A percentile compares a stretch with the other conserved stretches of the same genome.
Evolutionary conservation across 768 basidiomycete genomes (phyloP).

Genomic region (Symmetrospora coprosmae): DNA sequence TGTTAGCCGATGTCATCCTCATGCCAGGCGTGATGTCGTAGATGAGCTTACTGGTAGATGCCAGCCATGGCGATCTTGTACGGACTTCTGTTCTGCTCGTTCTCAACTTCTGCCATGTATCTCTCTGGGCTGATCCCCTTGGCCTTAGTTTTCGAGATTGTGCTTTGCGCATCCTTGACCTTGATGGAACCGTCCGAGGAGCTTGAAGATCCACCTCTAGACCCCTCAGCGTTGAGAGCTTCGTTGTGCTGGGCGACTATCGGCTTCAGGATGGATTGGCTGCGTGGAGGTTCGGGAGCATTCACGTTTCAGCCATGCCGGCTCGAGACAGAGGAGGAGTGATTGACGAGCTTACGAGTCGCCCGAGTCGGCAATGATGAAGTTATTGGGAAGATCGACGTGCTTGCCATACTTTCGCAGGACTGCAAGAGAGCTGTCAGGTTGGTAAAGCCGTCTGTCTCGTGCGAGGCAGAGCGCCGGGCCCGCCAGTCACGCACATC

Average conservation of each 20-base stretch:
- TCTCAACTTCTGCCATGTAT: conserved; percentile 34
- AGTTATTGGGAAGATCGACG: conserved; percentile 55
- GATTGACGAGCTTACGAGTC: conserved; percentile 19
- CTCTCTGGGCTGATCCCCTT: conserved; percentile 48
- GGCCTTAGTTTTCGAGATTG: conserved; percentile 59
- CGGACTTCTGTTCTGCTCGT: conserved; percentile 20
- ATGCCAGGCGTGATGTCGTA: neutral
- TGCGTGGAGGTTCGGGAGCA: conserved; percentile 27
- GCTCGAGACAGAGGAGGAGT: neutral
- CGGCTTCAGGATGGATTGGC: conserved; percentile 15
- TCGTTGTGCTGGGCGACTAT: neutral
- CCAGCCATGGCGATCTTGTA: conserved; percentile 36
- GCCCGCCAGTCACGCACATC: conserved; percentile 48
- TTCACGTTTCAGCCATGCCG: neutral
- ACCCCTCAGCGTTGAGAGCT: neutral
- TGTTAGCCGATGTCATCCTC: neutral
- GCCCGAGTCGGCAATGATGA: conserved; percentile 66
- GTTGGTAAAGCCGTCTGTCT: neutral
- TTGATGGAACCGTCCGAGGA: conserved; percentile 42
- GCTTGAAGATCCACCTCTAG: neutral
- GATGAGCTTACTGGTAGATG: conserved; percentile 22
- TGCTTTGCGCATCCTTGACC: conserved; percentile 45
- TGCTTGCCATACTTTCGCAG: conserved; percentile 51
- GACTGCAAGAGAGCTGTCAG: conserved; percentile 36
- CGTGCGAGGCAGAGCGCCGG: conserved; percentile 33